Base-by-base conservation (phyloP, 257 asterid genomes). In the Rehmannia glutinosa region DNA sequence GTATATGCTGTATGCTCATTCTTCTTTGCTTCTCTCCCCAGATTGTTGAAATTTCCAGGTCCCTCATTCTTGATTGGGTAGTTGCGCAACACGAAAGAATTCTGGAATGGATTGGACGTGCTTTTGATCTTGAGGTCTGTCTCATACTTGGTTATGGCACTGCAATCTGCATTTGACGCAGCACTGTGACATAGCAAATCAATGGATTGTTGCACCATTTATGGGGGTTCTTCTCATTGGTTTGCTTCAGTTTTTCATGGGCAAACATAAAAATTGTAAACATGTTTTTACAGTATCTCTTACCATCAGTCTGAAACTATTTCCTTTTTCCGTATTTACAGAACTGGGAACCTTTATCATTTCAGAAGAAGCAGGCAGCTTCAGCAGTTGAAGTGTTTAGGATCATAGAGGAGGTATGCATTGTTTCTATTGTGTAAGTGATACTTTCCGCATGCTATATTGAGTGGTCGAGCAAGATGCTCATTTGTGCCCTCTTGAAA, bases 301-400 rank as follows among this genome's bases (percentile, higher is more conserved):
- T 73, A 24, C 30, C 10, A n/a, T 30, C 15, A n/a, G 13, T 53
- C 39, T 62, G 1, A 56, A 33, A 52, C 53, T 24, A 53, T 76
- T 45, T 74, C 24, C 62, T 38, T 39, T 75, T 53, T 36, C 33
- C 42, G 25, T 71, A 33, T 71, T 67, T 64, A 47, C 87, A 93
- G 99, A 85, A 86, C 38, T 93, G 99, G 99, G 96, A 87, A 54
- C 96, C 96, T 69, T 72, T 90, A 71, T 93, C 99, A 25, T 68
- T 75, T 81, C 99, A 88, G 80, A 86, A 90, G 73, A 93, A 87
- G 77, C 96, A 90, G 47, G 96, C 97, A 69, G 92, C 94, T 77
- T 93, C 99, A 66, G 97, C 92, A 64, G 95, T 93, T 78, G 99
- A 93, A 88, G 97, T 93, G 68, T 88, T 93, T 73, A 83, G 99